Evolutionary conservation across 208 protist species (phyloP), one percentile per base, ranked within the genome.

Genomic region (Leishmania gerbilli): DNA sequence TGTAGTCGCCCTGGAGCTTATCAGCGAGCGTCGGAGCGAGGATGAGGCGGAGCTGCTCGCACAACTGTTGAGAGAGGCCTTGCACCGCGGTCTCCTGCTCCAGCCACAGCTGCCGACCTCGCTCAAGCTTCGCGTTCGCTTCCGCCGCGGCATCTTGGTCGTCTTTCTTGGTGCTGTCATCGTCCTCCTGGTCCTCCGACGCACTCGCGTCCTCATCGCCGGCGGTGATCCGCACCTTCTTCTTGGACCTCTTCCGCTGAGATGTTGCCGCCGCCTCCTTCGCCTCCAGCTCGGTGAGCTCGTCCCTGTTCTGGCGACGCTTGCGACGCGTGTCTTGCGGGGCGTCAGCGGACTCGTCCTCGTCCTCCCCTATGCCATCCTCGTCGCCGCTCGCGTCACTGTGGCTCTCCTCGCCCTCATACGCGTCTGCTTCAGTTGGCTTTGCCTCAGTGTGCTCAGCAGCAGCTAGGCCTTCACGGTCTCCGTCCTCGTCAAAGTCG

Each of bases 1-100:
- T 98, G 93, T 99, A 99, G 88, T 99, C 99, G 21, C 99, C 99
- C 80, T 98, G 91, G 40, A 99, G 90, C 86, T 99, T 98, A 62
- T 99, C 98, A 17, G 99, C 98, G 8, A 99, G 84, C 34, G 98
- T 99, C 24, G 99, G 99, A 51, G 99, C 98, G 6, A 99, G 92
- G 55, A 99, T 99, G 24, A 99, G 92, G 27, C 99, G 95, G 7
- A 99, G 94, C 90, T 99, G 99, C 90, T 99, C 99, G 81, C 98
- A 99, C 42, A 99, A 92, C 62, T 99, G 97, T 82, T 98, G 95
- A 7, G 99, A 93, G 15, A 99, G 89, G 15, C 91, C 91, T 21
- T 93, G 87, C 45, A 99, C 99, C 0, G 91, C 84, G 1, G 88
- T 84, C 79, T 99, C 97, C 76, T 98, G 96, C 84, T 96, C 90